These are phyloP conservation scores for Brachypodium distachyon DNA, from an alignment of 202 grass and related monocot species.

Conservation along the genomic window DNA sequence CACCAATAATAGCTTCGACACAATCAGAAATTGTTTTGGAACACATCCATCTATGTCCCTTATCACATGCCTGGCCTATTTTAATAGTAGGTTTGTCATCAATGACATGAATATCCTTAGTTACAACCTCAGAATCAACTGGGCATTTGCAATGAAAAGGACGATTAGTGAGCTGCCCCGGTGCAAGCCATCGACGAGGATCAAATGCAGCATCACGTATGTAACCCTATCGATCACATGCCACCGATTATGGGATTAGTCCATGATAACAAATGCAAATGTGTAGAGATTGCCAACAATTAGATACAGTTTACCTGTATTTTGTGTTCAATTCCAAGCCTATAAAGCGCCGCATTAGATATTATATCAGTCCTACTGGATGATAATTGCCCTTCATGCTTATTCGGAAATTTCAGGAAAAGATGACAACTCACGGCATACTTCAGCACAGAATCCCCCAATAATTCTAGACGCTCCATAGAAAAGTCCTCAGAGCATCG, in stretches of 20 bases:
- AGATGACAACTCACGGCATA: slow-evolving; percentile 70
- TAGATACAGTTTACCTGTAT: slow-evolving; percentile 64
- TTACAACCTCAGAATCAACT: slow-evolving; percentile 30
- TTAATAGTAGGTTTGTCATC: slow-evolving; percentile 40
- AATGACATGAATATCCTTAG: slow-evolving; percentile 29
- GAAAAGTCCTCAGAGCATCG: slow-evolving; percentile 91
- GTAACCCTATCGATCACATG: slow-evolving; percentile 58
- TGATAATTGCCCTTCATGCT: slow-evolving; percentile 67
- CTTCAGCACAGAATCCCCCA: slow-evolving; percentile 89
- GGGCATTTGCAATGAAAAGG: slow-evolving; percentile 59
- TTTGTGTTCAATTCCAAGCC: slow-evolving; percentile 50
- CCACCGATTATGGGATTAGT: slow-evolving; percentile 4
- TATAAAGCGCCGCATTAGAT: slow-evolving; percentile 83
- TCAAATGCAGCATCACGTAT: slow-evolving; percentile 93
- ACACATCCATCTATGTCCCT: slow-evolving; percentile 91
- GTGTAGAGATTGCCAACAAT: background rate
- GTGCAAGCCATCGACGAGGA: slow-evolving; percentile 81
- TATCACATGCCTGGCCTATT: slow-evolving; percentile 82
- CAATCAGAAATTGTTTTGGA: slow-evolving; percentile 96
- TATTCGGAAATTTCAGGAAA: slow-evolving; percentile 66
- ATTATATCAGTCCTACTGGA: slow-evolving; percentile 46
- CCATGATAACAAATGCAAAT: slow-evolving; percentile 7
- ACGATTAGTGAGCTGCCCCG: slow-evolving; percentile 63
- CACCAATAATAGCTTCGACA: slow-evolving; percentile 83
- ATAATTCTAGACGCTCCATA: slow-evolving; percentile 82